Evolutionary conservation across 2,329 filamentous ascomycete genomes (phyloP).

Genomic region (Colletotrichum agaves): DNA sequence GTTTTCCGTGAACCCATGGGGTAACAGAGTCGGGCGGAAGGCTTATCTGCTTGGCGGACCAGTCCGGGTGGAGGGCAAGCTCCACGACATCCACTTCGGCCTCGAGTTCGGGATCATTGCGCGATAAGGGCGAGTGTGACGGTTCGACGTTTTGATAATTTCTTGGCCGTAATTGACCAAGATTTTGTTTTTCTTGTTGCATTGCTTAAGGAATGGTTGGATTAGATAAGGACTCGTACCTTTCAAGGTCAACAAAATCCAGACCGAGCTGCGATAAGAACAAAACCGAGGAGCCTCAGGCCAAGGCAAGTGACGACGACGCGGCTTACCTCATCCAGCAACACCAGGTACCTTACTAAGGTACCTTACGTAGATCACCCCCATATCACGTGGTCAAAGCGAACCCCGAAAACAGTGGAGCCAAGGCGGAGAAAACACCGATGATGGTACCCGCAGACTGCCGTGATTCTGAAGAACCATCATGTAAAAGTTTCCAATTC

Average conservation of each 20-base stretch:
- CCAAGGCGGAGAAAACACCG: conserved; percentile 6
- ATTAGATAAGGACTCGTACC: background rate
- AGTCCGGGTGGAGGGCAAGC: conserved; percentile 16
- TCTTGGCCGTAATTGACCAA: background rate
- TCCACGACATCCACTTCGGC: conserved; percentile 30
- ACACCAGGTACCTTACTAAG: too few species aligned
- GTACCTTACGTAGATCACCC: too few species aligned
- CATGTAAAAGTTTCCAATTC: conserved; percentile 30
- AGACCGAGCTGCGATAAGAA: too few species aligned
- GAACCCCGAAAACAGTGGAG: background rate
- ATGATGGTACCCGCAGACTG: conserved; percentile 21
- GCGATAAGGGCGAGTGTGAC: conserved; percentile 10
- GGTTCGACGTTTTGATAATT: background rate
- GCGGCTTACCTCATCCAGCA: background rate
- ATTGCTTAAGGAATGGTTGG: too few species aligned
- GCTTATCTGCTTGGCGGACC: conserved; percentile 36
- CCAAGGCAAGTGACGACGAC: background rate
- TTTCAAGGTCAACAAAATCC: too few species aligned
- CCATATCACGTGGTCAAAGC: conserved; percentile 19
- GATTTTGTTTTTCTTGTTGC: too few species aligned
- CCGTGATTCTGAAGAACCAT: conserved; percentile 5
- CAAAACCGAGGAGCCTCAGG: too few species aligned
- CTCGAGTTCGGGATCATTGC: conserved; percentile 25
- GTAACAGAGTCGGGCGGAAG: conserved; percentile 26
- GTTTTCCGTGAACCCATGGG: conserved; percentile 37